Conservation (phyloP, 2,329 filamentous ascomycete genomes). For the Niveomyces coronatus region DNA sequence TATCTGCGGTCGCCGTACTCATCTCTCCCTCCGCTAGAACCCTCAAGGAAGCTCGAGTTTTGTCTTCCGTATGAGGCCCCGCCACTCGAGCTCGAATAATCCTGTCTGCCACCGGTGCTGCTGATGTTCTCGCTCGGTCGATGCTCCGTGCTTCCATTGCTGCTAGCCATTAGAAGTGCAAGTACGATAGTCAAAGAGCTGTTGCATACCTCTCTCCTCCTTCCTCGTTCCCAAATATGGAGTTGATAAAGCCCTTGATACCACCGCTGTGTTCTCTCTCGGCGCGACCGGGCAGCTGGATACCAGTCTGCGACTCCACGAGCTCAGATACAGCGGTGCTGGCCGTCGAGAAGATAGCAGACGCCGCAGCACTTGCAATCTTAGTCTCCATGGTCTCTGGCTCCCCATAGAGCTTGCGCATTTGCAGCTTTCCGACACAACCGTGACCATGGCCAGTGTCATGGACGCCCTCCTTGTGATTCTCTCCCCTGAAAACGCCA, state of each 20-base stretch:
- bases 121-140: slow-evolving; percentile 4
- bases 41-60: background rate
- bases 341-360: slow-evolving; percentile 47
- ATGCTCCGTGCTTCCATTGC: slow-evolving; percentile 3
- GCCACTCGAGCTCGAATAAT: too few species aligned
- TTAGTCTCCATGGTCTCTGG: slow-evolving; percentile 42
- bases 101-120: slow-evolving; percentile 2
- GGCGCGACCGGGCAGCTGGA: slow-evolving; percentile 25
- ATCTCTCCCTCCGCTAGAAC: slow-evolving; percentile 11
- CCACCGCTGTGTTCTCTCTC: slow-evolving; percentile 49
- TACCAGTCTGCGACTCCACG: slow-evolving; percentile 36
- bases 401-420: slow-evolving; percentile 55
- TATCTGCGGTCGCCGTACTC: slow-evolving; percentile 28
- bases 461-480: slow-evolving; percentile 77
- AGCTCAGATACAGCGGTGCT: slow-evolving; percentile 40
- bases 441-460: slow-evolving; percentile 82
- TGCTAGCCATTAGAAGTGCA: slow-evolving; percentile 3
- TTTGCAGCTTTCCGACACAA: slow-evolving; percentile 65
- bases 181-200: background rate
- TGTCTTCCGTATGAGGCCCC: too few species aligned
- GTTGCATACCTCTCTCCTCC: slow-evolving; percentile 44
- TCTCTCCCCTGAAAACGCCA: slow-evolving; percentile 66
- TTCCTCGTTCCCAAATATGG: slow-evolving; percentile 57
- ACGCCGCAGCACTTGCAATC: slow-evolving; percentile 45
- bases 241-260: slow-evolving; percentile 60